phyloP scores from a whole-genome alignment of 2,329 filamentous ascomycete species.

The Fusarium sp. region DNA sequence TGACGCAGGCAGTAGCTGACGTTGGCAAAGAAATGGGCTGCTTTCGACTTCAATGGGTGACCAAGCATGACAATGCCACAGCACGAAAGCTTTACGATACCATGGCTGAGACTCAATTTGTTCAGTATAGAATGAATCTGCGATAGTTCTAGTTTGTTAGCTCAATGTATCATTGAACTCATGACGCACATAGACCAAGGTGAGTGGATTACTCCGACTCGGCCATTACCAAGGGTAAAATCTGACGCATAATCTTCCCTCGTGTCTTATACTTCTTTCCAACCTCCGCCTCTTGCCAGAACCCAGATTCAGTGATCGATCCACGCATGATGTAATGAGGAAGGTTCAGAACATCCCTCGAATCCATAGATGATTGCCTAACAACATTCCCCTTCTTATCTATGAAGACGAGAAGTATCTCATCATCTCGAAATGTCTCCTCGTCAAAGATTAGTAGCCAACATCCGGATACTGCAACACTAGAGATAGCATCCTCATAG shows the following conservation, averaged over 20 bases:
- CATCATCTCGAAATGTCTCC: not conserved
- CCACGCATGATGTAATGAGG: not conserved
- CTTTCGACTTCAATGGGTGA: constrained; percentile 37
- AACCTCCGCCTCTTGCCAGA: not conserved
- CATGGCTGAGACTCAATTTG: constrained; percentile 27
- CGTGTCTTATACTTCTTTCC: not conserved
- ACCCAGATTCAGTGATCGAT: not conserved
- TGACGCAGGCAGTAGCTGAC: constrained; percentile 29
- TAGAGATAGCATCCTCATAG: not conserved
- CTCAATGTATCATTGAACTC: too few species aligned
- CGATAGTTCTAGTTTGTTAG: not conserved
- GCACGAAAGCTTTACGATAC: constrained; percentile 34
- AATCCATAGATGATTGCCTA: not conserved
- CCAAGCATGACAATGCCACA: constrained; percentile 30
- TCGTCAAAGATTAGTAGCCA: not conserved
- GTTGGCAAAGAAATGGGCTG: constrained; percentile 25
- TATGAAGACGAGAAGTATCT: not conserved
- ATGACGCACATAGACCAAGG: accelerated
- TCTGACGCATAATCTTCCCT: not conserved
- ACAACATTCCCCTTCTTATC: not conserved
- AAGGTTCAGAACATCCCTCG: accelerated
- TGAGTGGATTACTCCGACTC: accelerated
- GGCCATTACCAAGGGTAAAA: accelerated
- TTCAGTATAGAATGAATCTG: constrained; percentile 32
- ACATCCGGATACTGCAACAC: not conserved